A percentile compares a stretch with the other conserved stretches of the same genome.
Conservation (phyloP, 441 rosid species). For the Euphorbia celastroides region DNA sequence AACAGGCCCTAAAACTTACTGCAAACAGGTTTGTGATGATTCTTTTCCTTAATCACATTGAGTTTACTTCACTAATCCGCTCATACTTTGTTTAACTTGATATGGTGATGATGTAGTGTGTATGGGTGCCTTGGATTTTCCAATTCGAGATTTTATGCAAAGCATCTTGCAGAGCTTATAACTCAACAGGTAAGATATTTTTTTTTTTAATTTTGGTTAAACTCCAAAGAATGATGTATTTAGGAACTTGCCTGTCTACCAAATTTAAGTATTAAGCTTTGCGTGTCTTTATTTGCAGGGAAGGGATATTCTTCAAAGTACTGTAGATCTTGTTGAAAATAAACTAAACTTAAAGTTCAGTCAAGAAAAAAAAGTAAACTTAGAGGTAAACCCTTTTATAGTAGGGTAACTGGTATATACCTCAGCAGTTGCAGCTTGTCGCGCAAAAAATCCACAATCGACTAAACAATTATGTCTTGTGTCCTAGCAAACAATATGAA, state of each 20-base stretch:
- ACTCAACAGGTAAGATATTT: slow-evolving; percentile 64
- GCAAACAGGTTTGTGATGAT: slow-evolving; percentile 71
- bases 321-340: slow-evolving; percentile 92
- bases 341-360: slow-evolving; percentile 88
- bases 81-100: slow-evolving; percentile 11
- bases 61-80: slow-evolving; percentile 11
- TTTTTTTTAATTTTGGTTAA: slow-evolving; percentile 9
- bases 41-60: background rate
- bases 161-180: slow-evolving; percentile 93
- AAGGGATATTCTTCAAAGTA: slow-evolving; percentile 89
- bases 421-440: background rate
- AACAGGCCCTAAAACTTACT: slow-evolving; percentile 94
- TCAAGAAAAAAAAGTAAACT: slow-evolving; percentile 79
- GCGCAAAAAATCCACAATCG: background rate
- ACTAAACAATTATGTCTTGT: slow-evolving; percentile 11
- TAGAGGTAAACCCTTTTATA: slow-evolving; percentile 53
- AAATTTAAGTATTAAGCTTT: slow-evolving; percentile 13
- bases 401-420: slow-evolving; percentile 15
- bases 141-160: slow-evolving; percentile 96
- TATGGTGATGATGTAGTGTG: slow-evolving; percentile 52
- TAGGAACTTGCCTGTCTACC: slow-evolving; percentile 12
- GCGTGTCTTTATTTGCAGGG: slow-evolving; percentile 49
- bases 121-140: slow-evolving; percentile 99
- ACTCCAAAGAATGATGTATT: slow-evolving; percentile 2
- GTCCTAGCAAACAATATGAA: slow-evolving; percentile 11